phyloP scores from a whole-genome alignment of 2,329 filamentous ascomycete genomes.

The Claviceps spartinae region DNA sequence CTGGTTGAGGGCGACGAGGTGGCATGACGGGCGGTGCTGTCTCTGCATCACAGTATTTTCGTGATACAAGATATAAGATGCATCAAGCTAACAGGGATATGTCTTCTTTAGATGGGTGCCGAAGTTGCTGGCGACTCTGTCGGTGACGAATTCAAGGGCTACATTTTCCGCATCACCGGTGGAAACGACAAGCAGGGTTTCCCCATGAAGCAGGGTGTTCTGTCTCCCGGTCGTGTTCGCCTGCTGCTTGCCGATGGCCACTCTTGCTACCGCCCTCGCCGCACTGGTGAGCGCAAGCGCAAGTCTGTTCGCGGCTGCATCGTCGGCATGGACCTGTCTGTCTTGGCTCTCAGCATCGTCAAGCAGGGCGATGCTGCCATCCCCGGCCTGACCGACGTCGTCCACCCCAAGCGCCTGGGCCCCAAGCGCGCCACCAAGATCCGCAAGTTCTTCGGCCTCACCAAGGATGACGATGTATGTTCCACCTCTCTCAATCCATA shows the following conservation, averaged over 20 bases:
- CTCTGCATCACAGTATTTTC: too few relatives aligned
- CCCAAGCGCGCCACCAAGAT: slow-evolving; percentile 99
- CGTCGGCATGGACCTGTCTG: slow-evolving; percentile 87
- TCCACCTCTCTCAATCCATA: slow-evolving; percentile 38
- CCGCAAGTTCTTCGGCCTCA: slow-evolving; percentile 98
- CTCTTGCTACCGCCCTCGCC: slow-evolving; percentile 98
- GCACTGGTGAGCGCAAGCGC: slow-evolving; percentile 96
- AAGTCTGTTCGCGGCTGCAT: slow-evolving; percentile 99
- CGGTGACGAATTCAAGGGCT: slow-evolving; percentile 99
- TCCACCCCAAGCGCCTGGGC: slow-evolving; percentile 97
- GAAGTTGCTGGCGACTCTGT: slow-evolving; percentile 90
- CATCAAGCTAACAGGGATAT: slow-evolving; percentile 18
- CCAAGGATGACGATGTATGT: slow-evolving; percentile 99
- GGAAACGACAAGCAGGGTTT: slow-evolving; percentile 99
- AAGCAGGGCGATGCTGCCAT: slow-evolving; percentile 96
- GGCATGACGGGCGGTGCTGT: not conserved
- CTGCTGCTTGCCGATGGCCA: slow-evolving; percentile 92
- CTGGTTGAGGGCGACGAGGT: too few relatives aligned
- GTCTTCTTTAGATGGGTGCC: slow-evolving; percentile 55
- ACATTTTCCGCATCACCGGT: slow-evolving; percentile 98
- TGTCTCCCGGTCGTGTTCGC: slow-evolving; percentile 96
- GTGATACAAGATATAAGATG: not conserved
- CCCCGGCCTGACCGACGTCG: slow-evolving; percentile 91
- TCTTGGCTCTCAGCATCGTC: slow-evolving; percentile 87
- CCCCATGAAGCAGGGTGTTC: slow-evolving; percentile 99